Evolutionary conservation across 306 rosid genomes (phyloP).

Genomic region (Quercus glauca): DNA sequence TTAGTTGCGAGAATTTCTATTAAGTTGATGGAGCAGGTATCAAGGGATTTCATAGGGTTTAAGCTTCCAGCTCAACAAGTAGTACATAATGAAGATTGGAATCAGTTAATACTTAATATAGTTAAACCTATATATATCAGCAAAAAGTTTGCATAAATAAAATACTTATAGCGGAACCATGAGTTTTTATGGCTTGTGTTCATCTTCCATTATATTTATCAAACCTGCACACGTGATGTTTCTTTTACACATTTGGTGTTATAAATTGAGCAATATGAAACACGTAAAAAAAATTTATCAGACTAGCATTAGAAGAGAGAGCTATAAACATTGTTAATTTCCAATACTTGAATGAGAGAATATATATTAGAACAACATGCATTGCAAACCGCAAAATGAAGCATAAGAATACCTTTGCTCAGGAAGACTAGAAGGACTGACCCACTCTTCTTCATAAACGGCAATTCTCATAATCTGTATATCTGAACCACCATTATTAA

Average conservation of each 20-base stretch:
- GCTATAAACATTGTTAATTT: background rate
- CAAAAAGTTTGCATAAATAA: background rate
- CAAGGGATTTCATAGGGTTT: background rate
- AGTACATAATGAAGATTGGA: background rate
- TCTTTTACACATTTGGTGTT: background rate
- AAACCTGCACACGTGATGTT: background rate
- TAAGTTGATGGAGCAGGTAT: background rate
- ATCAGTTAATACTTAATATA: background rate
- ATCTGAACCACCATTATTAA: constrained; percentile 74
- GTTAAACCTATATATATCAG: background rate
- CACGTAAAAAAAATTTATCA: no score
- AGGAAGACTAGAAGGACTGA: constrained; percentile 51
- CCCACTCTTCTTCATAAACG: constrained; percentile 89
- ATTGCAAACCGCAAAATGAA: constrained; percentile 6
- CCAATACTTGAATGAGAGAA: background rate
- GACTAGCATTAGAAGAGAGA: no score
- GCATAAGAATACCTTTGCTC: constrained; percentile 53
- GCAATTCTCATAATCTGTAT: constrained; percentile 93
- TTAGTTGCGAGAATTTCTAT: background rate
- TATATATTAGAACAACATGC: background rate
- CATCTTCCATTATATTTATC: background rate
- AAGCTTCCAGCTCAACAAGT: background rate
- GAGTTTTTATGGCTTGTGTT: background rate
- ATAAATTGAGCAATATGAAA: background rate
- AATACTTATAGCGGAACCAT: background rate